Evolutionary conservation across 2,329 filamentous ascomycete species (phyloP), one percentile per base, ranked within the genome.

Genomic region (Penicillium rolfsii): DNA sequence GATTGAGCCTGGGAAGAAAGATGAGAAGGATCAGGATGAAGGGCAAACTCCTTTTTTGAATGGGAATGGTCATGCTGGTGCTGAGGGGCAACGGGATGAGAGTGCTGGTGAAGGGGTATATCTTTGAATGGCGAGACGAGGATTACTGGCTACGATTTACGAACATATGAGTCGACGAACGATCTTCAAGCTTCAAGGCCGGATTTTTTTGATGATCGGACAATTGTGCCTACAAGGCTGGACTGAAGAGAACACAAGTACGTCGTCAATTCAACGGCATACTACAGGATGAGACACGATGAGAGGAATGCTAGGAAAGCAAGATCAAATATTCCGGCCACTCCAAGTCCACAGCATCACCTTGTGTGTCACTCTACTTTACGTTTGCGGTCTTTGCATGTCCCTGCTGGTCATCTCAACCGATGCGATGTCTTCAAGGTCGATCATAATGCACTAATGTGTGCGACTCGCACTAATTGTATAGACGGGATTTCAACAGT

Each of bases 1-100:
- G 85, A 76, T 74, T 65, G 77, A 76, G 59, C 64, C 67, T 19
- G 52, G 59, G 59, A 68, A 64, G 35, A 55, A 69, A 48, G 70
- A 72, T n/a, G 33, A 55, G 33, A 68, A 66, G 26, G 46, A 60
- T 45, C 62, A 66, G 35, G 60, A 55, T 35, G 22, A 79, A 60
- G 70, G 63, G 19, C 65, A 70, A 30, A 62, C n/a, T 22, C 55
- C 67, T 19, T 48, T 35, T 30, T 54, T 58, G 14, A 57, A 59
- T 59, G 52, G 35, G 22, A 26, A 9, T 8, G 49, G 11, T 55
- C 50, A 43, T 43, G 26, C 24, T 33, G 33, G 22, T 11, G n/a
- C 28, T 41, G 40, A 9, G 22, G 36, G 41, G 24, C 59, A 59
- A 28, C 60, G 26, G 46, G 28, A 55, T 43, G 48, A 52, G 5